Conservation (phyloP, 2,329 filamentous ascomycete species). For the Sporothrix brunneoviolacea region DNA sequence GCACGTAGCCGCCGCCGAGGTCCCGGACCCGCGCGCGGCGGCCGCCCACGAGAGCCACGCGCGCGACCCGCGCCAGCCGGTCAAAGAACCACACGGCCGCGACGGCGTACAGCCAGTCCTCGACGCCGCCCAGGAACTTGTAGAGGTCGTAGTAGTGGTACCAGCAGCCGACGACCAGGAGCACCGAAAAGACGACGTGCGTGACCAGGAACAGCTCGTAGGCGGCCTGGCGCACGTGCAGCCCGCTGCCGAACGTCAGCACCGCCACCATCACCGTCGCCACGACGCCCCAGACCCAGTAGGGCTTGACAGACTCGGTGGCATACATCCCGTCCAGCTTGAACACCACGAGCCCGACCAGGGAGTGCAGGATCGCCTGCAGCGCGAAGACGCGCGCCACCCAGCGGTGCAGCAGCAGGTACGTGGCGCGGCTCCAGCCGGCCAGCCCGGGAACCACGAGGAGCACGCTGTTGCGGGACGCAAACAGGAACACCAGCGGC, state of each 20-base stretch:
- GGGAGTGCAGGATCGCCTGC: slow-evolving; percentile 40
- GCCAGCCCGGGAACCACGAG: slow-evolving; percentile 43
- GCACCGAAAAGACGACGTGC: slow-evolving; percentile 8
- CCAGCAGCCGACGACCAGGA: slow-evolving; percentile 12
- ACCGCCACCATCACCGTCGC: too few relatives aligned
- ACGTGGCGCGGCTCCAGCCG: slow-evolving; percentile 43
- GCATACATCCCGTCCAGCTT: slow-evolving; percentile 24
- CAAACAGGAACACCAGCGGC: slow-evolving; percentile 36
- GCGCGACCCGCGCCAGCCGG: too few relatives aligned
- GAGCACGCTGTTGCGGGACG: slow-evolving; percentile 40
- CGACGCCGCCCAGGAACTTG: neutral
- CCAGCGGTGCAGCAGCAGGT: slow-evolving; percentile 43
- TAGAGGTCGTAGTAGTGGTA: slow-evolving; percentile 3
- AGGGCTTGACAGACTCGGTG: too few relatives aligned
- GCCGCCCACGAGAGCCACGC: slow-evolving; percentile 22
- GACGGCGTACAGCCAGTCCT: slow-evolving; percentile 20
- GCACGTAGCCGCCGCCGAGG: slow-evolving; percentile 26
- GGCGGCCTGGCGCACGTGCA: too few relatives aligned
- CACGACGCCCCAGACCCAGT: too few relatives aligned
- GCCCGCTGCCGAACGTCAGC: too few relatives aligned
- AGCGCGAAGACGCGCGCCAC: slow-evolving; percentile 38
- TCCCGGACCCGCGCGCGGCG: slow-evolving; percentile 22
- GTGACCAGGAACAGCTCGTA: slow-evolving; percentile 12
- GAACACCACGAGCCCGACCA: slow-evolving; percentile 33
- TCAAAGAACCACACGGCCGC: slow-evolving; percentile 7